Evolutionary conservation across 2,329 filamentous ascomycete species (phyloP), one percentile per base, ranked within the genome.

Genomic region (Fusarium sp.): DNA sequence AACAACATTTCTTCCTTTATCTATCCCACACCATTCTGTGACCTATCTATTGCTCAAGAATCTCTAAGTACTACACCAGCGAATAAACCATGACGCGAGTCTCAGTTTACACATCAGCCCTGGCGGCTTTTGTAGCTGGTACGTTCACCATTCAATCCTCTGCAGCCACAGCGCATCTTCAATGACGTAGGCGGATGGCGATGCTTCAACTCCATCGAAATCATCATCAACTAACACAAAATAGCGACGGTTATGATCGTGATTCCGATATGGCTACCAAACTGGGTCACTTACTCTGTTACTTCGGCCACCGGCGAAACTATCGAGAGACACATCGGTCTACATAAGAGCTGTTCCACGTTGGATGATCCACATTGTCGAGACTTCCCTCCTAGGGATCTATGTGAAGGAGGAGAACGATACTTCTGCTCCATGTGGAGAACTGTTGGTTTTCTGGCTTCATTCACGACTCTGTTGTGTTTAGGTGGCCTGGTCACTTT

Each of bases 341-440:
- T 99, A 46, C 92, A 97, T 81, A 87, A 86, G 73, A 90, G 89
- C 77, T 99, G 95, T 81, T 92, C 90, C 56, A 91, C 88, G 61
- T 83, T 92, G 61, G 87, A 87, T 45, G 84, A 88, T 51, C 81
- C 82, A n/a, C 79, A 81, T 48, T 94, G 92, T 79, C 83, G 84
- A 56, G 66, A 71, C 16, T 81, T 79, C 50, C 80, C 79, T 18
- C 71, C 73, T 21, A 72, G 73, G 21, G 74, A 79, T 31, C 62
- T 81, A 25, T 82, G 81, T 61, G 74, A 77, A 25, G 79, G 74
- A n/a, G 78, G 74, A 26, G 87, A 90, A 72, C 86, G 89, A 53
- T 89, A 90, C 75, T 98, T 98, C 81, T 98, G 96, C 84, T 91
- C 90, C 74, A 91, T 97, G 86, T 99, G 95, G 95, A 88, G 92